phyloP scores from a whole-genome alignment of 2,329 filamentous ascomycete species.

The Fusarium azukiicola region DNA sequence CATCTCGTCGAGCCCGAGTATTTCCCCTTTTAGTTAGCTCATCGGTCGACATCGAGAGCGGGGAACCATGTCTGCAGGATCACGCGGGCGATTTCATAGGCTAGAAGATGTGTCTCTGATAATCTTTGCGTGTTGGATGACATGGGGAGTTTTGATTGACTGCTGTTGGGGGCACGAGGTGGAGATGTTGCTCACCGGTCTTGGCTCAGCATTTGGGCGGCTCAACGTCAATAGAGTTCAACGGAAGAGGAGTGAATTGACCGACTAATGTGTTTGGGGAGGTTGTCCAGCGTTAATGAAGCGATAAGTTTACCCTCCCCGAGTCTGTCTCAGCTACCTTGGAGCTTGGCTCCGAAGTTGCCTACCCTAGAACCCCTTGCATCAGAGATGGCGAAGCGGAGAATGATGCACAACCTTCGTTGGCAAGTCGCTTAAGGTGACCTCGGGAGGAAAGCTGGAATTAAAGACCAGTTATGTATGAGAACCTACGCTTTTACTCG shows the following conservation, averaged over 20 bases:
- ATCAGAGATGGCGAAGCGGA: too few species aligned
- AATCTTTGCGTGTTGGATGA: not conserved
- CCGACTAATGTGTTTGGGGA: too few species aligned
- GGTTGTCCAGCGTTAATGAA: too few species aligned
- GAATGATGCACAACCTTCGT: too few species aligned
- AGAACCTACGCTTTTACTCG: too few species aligned
- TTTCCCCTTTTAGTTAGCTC: constrained; percentile 44
- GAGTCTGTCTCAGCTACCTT: too few species aligned
- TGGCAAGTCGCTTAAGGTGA: too few species aligned
- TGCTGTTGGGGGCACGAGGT: not conserved
- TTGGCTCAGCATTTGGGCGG: not conserved
- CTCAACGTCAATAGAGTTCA: not conserved
- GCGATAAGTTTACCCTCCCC: too few species aligned
- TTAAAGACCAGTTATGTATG: too few species aligned
- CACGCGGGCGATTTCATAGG: not conserved
- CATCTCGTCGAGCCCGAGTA: constrained; percentile 32
- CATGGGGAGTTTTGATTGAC: constrained; percentile 2
- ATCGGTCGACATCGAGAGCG: not conserved
- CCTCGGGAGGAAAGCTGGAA: too few species aligned
- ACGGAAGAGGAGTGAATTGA: not conserved
- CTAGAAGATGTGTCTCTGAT: not conserved
- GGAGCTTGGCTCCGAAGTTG: too few species aligned
- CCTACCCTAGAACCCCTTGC: too few species aligned
- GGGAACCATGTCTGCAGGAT: constrained; percentile 16
- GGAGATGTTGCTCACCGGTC: not conserved